Percentiles rank a stretch among this genome's conserved stretches.
Evolutionary conservation across 345 rosid genomes (phyloP).

Genomic region (Physaria fendleri): DNA sequence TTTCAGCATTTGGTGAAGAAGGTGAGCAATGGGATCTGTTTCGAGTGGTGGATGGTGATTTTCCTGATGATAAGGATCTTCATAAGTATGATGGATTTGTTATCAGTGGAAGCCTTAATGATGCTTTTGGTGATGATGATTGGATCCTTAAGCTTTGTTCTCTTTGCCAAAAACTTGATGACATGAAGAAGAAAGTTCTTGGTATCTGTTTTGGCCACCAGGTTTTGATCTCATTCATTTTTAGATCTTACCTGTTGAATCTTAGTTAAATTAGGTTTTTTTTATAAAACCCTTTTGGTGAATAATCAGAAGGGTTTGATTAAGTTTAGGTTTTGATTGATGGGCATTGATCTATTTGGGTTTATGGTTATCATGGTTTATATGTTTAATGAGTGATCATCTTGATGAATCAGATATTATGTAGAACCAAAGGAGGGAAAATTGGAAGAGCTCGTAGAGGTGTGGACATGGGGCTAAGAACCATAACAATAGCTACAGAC

Average conservation of each 20-base stretch:
- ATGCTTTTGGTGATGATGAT: slow-evolving; percentile 63
- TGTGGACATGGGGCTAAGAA: slow-evolving; percentile 72
- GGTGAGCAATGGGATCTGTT: slow-evolving; percentile 75
- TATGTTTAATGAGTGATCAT: background rate
- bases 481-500: slow-evolving; percentile 47
- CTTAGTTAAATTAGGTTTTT: background rate
- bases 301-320: too few species aligned
- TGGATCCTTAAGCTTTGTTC: slow-evolving; percentile 78
- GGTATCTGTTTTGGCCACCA: slow-evolving; percentile 96
- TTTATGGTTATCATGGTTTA: too few species aligned
- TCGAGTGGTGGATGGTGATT: slow-evolving; percentile 75
- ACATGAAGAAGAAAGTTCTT: slow-evolving; percentile 74
- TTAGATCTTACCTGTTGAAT: background rate
- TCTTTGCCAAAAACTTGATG: slow-evolving; percentile 51
- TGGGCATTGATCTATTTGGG: background rate
- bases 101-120: slow-evolving; percentile 73
- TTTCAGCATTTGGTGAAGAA: slow-evolving; percentile 56
- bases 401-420: slow-evolving; percentile 44
- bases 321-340: too few species aligned
- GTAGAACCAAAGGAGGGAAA: slow-evolving; percentile 74
- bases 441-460: slow-evolving; percentile 64
- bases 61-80: slow-evolving; percentile 59
- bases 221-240: slow-evolving; percentile 36
- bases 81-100: slow-evolving; percentile 65
- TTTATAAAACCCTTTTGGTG: background rate